Conservation (phyloP, 2,329 filamentous ascomycete species). For the Monosporascus sp. region DNA sequence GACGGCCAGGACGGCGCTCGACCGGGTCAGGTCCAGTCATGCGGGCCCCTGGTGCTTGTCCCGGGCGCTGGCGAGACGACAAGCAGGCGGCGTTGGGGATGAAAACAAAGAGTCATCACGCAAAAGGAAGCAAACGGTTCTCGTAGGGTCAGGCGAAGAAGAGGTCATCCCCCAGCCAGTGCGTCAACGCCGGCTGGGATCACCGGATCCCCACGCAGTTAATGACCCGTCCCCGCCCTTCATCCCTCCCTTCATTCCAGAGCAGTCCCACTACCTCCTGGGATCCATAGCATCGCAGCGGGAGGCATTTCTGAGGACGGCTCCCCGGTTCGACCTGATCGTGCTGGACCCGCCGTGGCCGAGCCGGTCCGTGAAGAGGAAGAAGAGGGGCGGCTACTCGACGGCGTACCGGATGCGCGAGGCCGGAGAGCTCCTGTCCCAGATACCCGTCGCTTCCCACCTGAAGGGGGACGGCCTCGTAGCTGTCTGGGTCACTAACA, state of each 20-base stretch:
- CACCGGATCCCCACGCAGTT: neutral
- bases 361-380: constrained; percentile 66
- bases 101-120: constrained; percentile 1
- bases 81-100: neutral
- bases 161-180: too few species aligned
- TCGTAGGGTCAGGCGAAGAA: too few species aligned
- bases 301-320: constrained; percentile 33
- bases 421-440: constrained; percentile 44
- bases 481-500: constrained; percentile 76
- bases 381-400: constrained; percentile 40
- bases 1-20: constrained; percentile 39
- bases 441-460: constrained; percentile 51
- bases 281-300: constrained; percentile 42
- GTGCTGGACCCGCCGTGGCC: constrained; percentile 78
- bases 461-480: constrained; percentile 54
- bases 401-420: constrained; percentile 42
- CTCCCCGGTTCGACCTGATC: constrained; percentile 59
- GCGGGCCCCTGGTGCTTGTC: constrained; percentile 43
- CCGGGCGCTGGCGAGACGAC: constrained; percentile 22
- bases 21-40: constrained; percentile 27
- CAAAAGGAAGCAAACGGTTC: constrained; percentile 10
- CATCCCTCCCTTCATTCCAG: constrained; percentile 31
- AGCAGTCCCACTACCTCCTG: constrained; percentile 38
- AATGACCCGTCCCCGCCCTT: too few species aligned
- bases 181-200: neutral